These are phyloP conservation scores for Cylindrotheca closterium DNA, from an alignment of 108 stramenopile species.

Conservation along the genomic window DNA sequence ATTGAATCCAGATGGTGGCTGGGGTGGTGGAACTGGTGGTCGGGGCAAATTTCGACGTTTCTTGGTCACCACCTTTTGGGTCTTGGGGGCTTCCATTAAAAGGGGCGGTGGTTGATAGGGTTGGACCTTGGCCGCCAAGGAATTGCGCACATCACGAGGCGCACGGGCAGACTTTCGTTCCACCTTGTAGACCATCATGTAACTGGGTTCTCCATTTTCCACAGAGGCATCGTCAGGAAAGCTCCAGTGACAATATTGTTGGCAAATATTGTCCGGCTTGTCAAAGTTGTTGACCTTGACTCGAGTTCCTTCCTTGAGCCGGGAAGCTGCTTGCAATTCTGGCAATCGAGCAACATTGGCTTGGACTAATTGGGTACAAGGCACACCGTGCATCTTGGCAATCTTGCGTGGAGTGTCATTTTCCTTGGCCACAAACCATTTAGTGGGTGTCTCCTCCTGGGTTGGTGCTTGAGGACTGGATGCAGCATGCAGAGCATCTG, in stretches of 20 bases:
- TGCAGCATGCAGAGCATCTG: no score
- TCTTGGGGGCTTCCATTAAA: conserved; percentile 15
- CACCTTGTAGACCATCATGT: conserved; percentile 86
- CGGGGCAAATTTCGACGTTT: neutral
- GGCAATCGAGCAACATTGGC: conserved; percentile 69
- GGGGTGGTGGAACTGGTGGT: conserved; percentile 22
- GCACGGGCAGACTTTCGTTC: conserved; percentile 50
- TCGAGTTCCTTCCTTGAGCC: conserved; percentile 68
- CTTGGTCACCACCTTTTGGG: neutral
- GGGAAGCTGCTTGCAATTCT: conserved; percentile 53
- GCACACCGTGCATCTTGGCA: conserved; percentile 62
- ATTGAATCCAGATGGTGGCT: conserved; percentile 21
- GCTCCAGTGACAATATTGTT: conserved; percentile 86
- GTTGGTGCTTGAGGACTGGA: conserved; percentile 1
- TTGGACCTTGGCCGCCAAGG: conserved; percentile 47
- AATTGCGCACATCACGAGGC: conserved; percentile 47
- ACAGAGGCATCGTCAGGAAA: conserved; percentile 77
- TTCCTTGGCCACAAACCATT: conserved; percentile 80
- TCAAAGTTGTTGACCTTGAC: conserved; percentile 76
- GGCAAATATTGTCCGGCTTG: conserved; percentile 45
- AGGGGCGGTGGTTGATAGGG: conserved; percentile 35
- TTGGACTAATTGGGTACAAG: conserved; percentile 55
- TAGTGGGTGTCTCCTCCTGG: no score
- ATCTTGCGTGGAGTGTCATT: conserved; percentile 83
- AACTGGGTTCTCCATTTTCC: conserved; percentile 74